These are phyloP conservation scores for Ichthyophthirius multifiliis DNA, from an alignment of 169 alveolate species.

Conservation along the genomic window DNA sequence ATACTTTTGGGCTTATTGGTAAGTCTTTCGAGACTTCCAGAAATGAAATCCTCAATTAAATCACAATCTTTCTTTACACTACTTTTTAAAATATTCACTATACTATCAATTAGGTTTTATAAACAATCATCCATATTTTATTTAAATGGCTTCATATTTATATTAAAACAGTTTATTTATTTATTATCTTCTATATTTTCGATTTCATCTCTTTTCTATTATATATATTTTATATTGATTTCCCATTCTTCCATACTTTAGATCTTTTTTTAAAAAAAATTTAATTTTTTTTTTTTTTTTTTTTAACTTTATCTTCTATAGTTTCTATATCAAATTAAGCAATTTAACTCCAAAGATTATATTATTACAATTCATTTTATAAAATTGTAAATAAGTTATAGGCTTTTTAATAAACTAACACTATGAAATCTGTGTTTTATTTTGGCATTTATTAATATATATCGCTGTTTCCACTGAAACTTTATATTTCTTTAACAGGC, in stretches of 20 bases:
- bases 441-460: conserved; percentile 73
- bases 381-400: conserved; percentile 78
- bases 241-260: conserved; percentile 83
- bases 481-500: conserved; percentile 74
- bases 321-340: conserved; percentile 72
- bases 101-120: conserved; percentile 77
- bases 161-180: conserved; percentile 86
- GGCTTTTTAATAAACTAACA: conserved; percentile 66
- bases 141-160: conserved; percentile 81
- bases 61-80: conserved; percentile 73
- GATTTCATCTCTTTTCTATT: conserved; percentile 82
- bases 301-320: not conserved
- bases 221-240: conserved; percentile 78
- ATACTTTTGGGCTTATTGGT: conserved; percentile 81
- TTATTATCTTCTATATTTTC: conserved; percentile 85
- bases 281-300: not conserved
- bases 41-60: conserved; percentile 63
- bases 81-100: conserved; percentile 73
- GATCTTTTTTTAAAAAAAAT: not conserved
- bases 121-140: conserved; percentile 84
- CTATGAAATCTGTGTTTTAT: conserved; percentile 56
- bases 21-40: conserved; percentile 79
- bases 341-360: conserved; percentile 73
- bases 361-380: conserved; percentile 32
- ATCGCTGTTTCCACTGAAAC: conserved; percentile 86